Percentiles rank a stretch among this genome's conserved stretches.
Conservation (phyloP, 371 early-diverging fungal genomes). For the Rhizomucor pusillus region DNA sequence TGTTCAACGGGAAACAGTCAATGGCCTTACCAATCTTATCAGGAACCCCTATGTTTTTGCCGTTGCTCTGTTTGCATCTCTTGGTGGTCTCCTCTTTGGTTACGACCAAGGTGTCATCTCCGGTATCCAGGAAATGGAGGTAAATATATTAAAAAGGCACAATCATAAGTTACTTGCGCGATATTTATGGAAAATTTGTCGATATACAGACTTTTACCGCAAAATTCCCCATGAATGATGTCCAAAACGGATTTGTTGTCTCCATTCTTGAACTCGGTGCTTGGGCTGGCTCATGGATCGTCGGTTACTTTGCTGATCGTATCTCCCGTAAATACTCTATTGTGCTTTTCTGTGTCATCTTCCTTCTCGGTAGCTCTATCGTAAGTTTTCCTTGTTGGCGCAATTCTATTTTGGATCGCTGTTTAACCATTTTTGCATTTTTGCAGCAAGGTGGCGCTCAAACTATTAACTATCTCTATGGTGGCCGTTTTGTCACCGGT, state of each 20-base stretch:
- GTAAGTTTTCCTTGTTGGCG: slow-evolving; percentile 12
- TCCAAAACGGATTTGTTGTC: slow-evolving; percentile 45
- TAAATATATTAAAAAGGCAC: slow-evolving; percentile 3
- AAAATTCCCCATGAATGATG: slow-evolving; percentile 28
- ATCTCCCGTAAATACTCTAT: slow-evolving; percentile 73
- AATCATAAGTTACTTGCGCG: background rate
- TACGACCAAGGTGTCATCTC: slow-evolving; percentile 51
- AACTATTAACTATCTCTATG: slow-evolving; percentile 54
- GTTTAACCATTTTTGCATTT: background rate
- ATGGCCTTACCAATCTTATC: slow-evolving; percentile 10
- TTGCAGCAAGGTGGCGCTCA: slow-evolving; percentile 54
- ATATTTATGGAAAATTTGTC: background rate
- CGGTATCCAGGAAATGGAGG: slow-evolving; percentile 42
- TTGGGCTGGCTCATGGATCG: slow-evolving; percentile 50
- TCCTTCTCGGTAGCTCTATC: slow-evolving; percentile 63
- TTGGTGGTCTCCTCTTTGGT: slow-evolving; percentile 47
- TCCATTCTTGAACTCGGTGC: slow-evolving; percentile 59
- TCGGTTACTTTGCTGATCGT: slow-evolving; percentile 61
- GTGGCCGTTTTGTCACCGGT: slow-evolving; percentile 80
- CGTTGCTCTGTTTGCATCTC: slow-evolving; percentile 43
- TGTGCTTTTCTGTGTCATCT: slow-evolving; percentile 59
- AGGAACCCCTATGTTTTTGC: slow-evolving; percentile 40
- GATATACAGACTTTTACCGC: slow-evolving; percentile 21
- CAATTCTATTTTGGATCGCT: no score
- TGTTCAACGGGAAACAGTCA: no score